These are phyloP conservation scores for Dactylellina cionopaga DNA, from an alignment of 2,329 filamentous ascomycete genomes.

Conservation along the genomic window DNA sequence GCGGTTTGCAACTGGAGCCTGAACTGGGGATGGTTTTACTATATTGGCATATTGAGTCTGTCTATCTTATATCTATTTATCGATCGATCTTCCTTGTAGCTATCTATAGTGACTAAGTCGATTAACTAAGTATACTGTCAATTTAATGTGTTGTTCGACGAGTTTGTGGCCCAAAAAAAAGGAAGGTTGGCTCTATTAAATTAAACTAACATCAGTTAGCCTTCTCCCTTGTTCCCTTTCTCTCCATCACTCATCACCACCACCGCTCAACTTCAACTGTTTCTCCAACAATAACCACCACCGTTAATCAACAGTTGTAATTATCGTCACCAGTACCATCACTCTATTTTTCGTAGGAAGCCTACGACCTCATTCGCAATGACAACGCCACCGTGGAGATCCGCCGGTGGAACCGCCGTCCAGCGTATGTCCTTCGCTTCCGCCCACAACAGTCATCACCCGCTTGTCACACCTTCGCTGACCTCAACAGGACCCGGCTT, in stretches of 20 bases:
- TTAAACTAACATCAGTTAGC: too few relatives aligned
- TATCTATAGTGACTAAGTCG: too few relatives aligned
- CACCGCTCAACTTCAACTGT: not conserved
- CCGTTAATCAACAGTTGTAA: not conserved
- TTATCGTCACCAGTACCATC: conserved; percentile 35
- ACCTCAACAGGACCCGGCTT: conserved; percentile 41
- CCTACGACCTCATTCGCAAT: conserved; percentile 18
- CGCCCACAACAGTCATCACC: not conserved
- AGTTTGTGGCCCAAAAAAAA: not conserved
- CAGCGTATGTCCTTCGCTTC: conserved; percentile 23
- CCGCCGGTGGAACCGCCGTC: conserved; percentile 41
- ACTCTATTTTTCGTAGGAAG: conserved; percentile 38
- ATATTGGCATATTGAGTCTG: not conserved
- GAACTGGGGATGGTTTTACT: not conserved
- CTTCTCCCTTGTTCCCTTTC: conserved; percentile 8
- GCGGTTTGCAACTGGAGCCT: not conserved
- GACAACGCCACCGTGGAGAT: conserved; percentile 49
- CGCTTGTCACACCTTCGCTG: not conserved
- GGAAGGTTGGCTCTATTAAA: not conserved
- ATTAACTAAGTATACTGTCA: too few relatives aligned
- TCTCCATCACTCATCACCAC: conserved; percentile 8
- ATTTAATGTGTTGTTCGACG: conserved; percentile 10
- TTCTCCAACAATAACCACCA: not conserved
- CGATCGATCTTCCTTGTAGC: too few relatives aligned
- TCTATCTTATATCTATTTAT: too few relatives aligned